These are phyloP conservation scores for Oryza glaberrima DNA, from an alignment of 176 grass and related monocot genomes.

Conservation along the genomic window DNA sequence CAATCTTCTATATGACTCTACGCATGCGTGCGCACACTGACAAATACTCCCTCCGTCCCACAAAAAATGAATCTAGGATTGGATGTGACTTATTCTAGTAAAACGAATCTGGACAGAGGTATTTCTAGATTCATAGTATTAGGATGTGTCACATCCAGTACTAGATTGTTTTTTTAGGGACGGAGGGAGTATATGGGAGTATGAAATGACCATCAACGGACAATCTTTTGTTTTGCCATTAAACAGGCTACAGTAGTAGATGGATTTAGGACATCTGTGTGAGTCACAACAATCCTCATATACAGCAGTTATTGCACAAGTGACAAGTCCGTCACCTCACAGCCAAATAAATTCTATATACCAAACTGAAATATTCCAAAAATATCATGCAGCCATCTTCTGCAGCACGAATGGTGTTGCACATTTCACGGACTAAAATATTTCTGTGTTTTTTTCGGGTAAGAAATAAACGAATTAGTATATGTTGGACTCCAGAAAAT, in stretches of 20 bases:
- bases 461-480: not conserved
- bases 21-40: not conserved
- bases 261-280: not conserved
- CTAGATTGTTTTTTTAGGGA: too few species aligned
- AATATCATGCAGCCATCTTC: not conserved
- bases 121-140: too few species aligned
- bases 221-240: not conserved
- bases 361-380: not conserved
- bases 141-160: too few species aligned
- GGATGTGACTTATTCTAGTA: too few species aligned
- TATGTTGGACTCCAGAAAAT: constrained; percentile 5
- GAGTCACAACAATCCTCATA: not conserved
- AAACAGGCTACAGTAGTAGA: not conserved
- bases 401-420: not conserved
- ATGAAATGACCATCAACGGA: not conserved
- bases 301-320: constrained; percentile 13
- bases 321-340: not conserved
- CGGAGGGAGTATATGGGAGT: not conserved
- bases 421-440: not conserved
- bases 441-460: not conserved
- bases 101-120: too few species aligned
- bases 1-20: not conserved
- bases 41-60: not conserved
- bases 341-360: not conserved
- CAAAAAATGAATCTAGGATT: too few species aligned